phyloP scores from a whole-genome alignment of 768 basidiomycete species.

The Collybia mongolica region DNA sequence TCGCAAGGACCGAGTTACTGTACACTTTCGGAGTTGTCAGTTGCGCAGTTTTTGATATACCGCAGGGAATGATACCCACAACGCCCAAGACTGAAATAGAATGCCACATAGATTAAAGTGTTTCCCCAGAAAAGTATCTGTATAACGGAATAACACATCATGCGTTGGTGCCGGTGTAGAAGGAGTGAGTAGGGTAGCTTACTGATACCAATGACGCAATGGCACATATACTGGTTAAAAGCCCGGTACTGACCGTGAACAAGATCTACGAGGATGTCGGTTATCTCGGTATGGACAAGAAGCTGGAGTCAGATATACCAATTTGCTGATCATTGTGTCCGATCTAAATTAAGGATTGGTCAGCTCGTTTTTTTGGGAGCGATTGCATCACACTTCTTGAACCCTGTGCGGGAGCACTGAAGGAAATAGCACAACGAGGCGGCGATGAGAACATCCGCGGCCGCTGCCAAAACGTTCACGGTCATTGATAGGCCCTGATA shows the following conservation, averaged over 20 bases:
- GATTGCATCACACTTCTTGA: slow-evolving; percentile 38
- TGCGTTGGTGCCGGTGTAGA: neutral
- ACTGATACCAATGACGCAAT: slow-evolving; percentile 41
- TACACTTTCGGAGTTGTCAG: slow-evolving; percentile 35
- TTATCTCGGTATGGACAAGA: too few relatives aligned
- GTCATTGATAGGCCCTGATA: slow-evolving; percentile 53
- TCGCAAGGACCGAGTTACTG: slow-evolving; percentile 54
- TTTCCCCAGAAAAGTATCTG: slow-evolving; percentile 47
- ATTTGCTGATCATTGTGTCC: slow-evolving; percentile 43
- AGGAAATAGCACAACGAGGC: slow-evolving; percentile 48
- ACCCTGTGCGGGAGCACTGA: slow-evolving; percentile 49
- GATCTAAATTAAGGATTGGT: slow-evolving; percentile 25
- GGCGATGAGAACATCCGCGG: slow-evolving; percentile 50
- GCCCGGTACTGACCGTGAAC: slow-evolving; percentile 39
- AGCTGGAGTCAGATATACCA: slow-evolving; percentile 13
- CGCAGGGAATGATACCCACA: slow-evolving; percentile 26
- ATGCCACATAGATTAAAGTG: slow-evolving; percentile 56
- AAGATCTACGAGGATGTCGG: slow-evolving; percentile 27
- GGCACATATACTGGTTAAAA: slow-evolving; percentile 41
- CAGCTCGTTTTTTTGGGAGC: slow-evolving; percentile 15
- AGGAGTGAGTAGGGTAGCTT: slow-evolving; percentile 9
- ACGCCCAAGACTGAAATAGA: slow-evolving; percentile 56
- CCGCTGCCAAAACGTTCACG: slow-evolving; percentile 52
- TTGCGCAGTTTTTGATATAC: too few relatives aligned
- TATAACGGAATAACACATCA: slow-evolving; percentile 2